A percentile compares a stretch with the other conserved stretches of the same genome.
Evolutionary conservation across 345 rosid species (phyloP).

Genomic region (Syzygium aqueum): DNA sequence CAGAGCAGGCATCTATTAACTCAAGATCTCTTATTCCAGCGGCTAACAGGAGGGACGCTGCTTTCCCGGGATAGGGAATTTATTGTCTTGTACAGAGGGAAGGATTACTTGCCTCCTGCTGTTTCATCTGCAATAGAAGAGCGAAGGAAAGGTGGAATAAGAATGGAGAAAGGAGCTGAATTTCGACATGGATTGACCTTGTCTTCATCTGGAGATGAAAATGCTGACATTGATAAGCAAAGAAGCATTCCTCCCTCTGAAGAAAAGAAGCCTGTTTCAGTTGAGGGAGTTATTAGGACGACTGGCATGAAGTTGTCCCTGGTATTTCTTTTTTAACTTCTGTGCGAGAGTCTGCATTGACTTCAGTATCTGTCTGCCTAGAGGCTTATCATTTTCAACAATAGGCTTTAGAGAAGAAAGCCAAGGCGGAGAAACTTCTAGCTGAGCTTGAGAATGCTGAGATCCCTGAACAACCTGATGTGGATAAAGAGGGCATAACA

Average conservation of each 20-base stretch:
- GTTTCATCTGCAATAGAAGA: constrained; percentile 82
- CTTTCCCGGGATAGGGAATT: constrained; percentile 77
- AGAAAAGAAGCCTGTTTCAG: constrained; percentile 23
- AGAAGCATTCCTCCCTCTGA: constrained; percentile 11
- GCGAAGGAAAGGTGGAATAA: constrained; percentile 43
- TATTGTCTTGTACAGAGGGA: constrained; percentile 84
- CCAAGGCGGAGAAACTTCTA: constrained; percentile 64
- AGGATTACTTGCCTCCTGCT: constrained; percentile 84
- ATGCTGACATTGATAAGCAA: constrained; percentile 8
- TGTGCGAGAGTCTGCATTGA: constrained; percentile 1
- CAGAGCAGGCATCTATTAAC: background rate
- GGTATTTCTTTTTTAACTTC: constrained; percentile 37
- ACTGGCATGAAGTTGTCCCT: constrained; percentile 55
- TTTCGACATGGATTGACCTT: constrained; percentile 4
- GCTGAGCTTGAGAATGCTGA: constrained; percentile 43
- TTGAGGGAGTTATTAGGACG: constrained; percentile 43
- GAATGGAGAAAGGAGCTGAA: constrained; percentile 17
- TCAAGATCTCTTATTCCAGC: constrained; percentile 38
- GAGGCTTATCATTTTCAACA: constrained; percentile 1
- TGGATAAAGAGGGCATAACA: constrained; percentile 77
- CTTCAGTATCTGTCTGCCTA: constrained; percentile 3
- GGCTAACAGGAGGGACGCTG: constrained; percentile 83
- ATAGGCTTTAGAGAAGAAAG: constrained; percentile 82
- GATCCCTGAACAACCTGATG: constrained; percentile 37
- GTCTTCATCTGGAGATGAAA: constrained; percentile 9